Evolutionary conservation across 169 alveolate species (phyloP), one percentile per base, ranked within the genome.

Genomic region (Eimeria acervulina): DNA sequence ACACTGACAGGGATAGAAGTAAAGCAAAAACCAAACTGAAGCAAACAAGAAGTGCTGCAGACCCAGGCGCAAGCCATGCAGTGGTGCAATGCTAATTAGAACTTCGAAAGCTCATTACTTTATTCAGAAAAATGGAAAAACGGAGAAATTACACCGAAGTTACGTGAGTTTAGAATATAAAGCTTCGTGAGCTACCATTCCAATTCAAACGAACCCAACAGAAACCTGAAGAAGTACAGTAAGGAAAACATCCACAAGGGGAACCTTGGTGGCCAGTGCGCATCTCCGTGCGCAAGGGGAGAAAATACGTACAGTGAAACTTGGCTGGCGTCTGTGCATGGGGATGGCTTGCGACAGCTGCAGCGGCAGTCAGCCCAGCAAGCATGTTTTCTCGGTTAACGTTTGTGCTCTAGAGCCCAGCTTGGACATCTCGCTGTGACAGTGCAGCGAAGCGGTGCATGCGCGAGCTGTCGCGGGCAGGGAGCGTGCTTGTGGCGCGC

Each of bases 161-260:
- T 72, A 36, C 83, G 83, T 72, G 83, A 72, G 83, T 36, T 68
- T 36, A 72, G 83, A 72, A 72, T 36, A 19, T 72, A 36, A 78
- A 78, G 23, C 66, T 10, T n/a, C 88, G 42, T 26, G 23, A 26
- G 88, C 63, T 78, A 78, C 40, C 88, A 78, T 78, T 42, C 63
- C 88, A 78, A 78, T 12, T 13, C 66, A 78, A 78, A 78, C 66
- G 66, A 78, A 78, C 36, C 88, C 68, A 78, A 78, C 63, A n/a
- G 66, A 78, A 78, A 78, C n/a, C 42, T 42, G 88, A 78, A 78
- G 10, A 78, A 78, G 88, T 44, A 78, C 88, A 78, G 88, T 78
- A 78, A 78, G 88, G 42, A 21, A 28, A 78, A 7, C 40, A 26
- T 28, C 31, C 83, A 21, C 0, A 33, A 51, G 40, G 81, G 81